Evolutionary conservation across 2,329 filamentous ascomycete genomes (phyloP), one percentile per base, ranked within the genome.

Genomic region (Colletotrichum euphorbiae): DNA sequence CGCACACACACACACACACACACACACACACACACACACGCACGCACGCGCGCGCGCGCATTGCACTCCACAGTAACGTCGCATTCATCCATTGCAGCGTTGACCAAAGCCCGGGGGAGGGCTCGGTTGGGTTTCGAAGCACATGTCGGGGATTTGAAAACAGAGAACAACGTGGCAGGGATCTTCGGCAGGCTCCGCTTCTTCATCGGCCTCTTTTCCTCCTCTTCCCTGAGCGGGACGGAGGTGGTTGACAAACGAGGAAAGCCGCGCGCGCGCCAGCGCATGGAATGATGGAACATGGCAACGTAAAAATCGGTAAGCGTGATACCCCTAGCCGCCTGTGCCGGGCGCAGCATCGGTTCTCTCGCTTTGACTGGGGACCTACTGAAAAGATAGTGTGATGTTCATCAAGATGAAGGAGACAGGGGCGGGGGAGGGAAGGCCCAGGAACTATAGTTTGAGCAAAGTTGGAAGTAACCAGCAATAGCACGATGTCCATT

Each of bases 231-330:
- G 46, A 19, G 28, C 7, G 19, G 38, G 28, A 52, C 60, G 60
- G 65, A 48, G 38, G 40, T 60, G 54, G 50, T 21, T 42, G 28
- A 60, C 61, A 55, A 69, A 57, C 50, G 40, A 24, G 60, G 65
- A 45, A 65, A 64, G 52, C 40, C 8, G 24, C 31, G 61, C 42
- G 61, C 42, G 52, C 33, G 51, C 21, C 51, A 36, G 57, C 33
- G 52, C 51, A 58, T 52, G 59, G 51, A 28, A 42, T 45, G 64
- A 58, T 52, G 59, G 51, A 28, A 42, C 43, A 67, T 15, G 45
- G 17, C 13, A 17, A 24, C 19, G 50, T 4, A 15, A 38, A 28
- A 40, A 54, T 15, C 2, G 3, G 31, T n/a, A n/a, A 33, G 36
- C 40, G 40, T 40, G 21, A 54, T 36, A 42, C 33, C 45, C 60